Conservation (phyloP, 2,329 filamentous ascomycete genomes). For the Phialemoniopsis sp. region DNA sequence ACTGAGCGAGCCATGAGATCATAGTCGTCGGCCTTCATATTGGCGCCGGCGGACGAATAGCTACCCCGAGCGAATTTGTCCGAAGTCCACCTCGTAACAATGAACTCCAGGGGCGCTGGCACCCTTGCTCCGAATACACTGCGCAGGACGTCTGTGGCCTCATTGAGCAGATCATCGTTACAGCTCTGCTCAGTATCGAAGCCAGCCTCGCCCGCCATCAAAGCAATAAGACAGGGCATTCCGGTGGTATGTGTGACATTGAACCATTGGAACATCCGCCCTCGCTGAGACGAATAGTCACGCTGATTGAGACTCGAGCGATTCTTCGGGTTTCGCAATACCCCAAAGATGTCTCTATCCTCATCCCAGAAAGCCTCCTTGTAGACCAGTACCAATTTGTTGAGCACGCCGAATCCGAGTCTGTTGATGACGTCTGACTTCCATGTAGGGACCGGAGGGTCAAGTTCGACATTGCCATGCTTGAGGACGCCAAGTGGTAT, state of each 20-base stretch:
- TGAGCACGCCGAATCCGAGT: conserved; percentile 88
- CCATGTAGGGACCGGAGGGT: conserved; percentile 85
- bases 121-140: conserved; percentile 70
- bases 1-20: conserved; percentile 82
- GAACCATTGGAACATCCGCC: conserved; percentile 98
- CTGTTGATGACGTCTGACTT: conserved; percentile 77
- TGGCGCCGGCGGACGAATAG: conserved; percentile 88
- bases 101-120: conserved; percentile 75
- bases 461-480: conserved; percentile 73
- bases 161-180: conserved; percentile 71
- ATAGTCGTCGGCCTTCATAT: conserved; percentile 83
- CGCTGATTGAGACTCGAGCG: conserved; percentile 69
- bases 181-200: conserved; percentile 77
- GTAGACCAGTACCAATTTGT: conserved; percentile 93
- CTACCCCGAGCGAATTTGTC: conserved; percentile 91
- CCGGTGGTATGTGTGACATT: conserved; percentile 90
- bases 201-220: conserved; percentile 95
- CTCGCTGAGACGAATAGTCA: conserved; percentile 74
- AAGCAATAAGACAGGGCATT: conserved; percentile 78
- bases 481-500: conserved; percentile 90
- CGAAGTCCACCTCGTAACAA: conserved; percentile 88
- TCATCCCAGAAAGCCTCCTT: conserved; percentile 88
- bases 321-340: conserved; percentile 70
- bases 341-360: conserved; percentile 87
- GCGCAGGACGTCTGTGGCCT: conserved; percentile 75